Conservation (phyloP, 2,329 filamentous ascomycete genomes). For the Nemania abortiva region DNA sequence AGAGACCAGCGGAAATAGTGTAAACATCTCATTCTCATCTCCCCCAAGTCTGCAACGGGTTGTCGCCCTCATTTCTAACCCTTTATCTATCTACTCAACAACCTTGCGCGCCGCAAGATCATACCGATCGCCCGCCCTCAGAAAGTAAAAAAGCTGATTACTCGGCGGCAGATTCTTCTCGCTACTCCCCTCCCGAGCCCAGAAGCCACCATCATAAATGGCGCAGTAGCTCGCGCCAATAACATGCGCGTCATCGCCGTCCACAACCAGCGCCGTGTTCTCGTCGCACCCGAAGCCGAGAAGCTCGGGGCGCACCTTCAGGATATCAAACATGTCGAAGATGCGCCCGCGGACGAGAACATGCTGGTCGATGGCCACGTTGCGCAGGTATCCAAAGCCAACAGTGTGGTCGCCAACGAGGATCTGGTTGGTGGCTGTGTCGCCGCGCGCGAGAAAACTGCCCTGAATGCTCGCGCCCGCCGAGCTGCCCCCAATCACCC, state of each 20-base stretch:
- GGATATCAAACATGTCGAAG: slow-evolving; percentile 53
- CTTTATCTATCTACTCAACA: slow-evolving; percentile 31
- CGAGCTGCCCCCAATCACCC: slow-evolving; percentile 48
- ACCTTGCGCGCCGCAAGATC: slow-evolving; percentile 48
- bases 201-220: slow-evolving; percentile 51
- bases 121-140: slow-evolving; percentile 48
- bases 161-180: slow-evolving; percentile 47
- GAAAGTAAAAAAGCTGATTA: slow-evolving; percentile 47
- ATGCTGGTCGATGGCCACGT: slow-evolving; percentile 52
- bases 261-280: slow-evolving; percentile 51
- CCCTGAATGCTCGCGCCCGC: slow-evolving; percentile 52
- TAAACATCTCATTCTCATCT: neutral
- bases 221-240: slow-evolving; percentile 50
- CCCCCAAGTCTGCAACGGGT: neutral
- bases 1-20: neutral
- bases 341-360: slow-evolving; percentile 50
- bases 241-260: slow-evolving; percentile 47
- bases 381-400: slow-evolving; percentile 50
- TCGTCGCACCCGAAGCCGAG: slow-evolving; percentile 51
- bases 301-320: slow-evolving; percentile 49
- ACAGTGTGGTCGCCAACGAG: slow-evolving; percentile 51
- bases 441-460: slow-evolving; percentile 51
- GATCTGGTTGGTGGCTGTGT: slow-evolving; percentile 50
- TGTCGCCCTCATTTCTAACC: neutral
- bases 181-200: slow-evolving; percentile 50